phyloP scores from a whole-genome alignment of 2,329 filamentous ascomycete genomes.

The Aspergillus alliaceus region DNA sequence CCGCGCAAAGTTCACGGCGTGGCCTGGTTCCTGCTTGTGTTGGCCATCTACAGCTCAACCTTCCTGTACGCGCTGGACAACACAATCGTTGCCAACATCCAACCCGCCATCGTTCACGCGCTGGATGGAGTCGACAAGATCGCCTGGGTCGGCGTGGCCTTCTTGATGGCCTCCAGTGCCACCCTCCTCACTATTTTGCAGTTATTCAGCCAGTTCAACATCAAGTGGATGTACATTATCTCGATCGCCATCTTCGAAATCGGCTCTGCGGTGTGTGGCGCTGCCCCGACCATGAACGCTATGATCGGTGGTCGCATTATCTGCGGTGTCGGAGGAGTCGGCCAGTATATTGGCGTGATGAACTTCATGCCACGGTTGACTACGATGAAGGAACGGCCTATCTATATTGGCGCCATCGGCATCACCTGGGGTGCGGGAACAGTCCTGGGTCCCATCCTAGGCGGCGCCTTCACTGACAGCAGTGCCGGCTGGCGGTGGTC shows the following conservation, averaged over 20 bases:
- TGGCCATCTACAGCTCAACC: no score
- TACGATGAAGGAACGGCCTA: background rate
- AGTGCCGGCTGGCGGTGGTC: no score
- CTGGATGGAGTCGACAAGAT: background rate
- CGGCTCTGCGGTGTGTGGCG: constrained; percentile 40
- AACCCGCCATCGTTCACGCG: background rate
- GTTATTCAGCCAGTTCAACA: constrained; percentile 36
- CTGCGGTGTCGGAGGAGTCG: background rate
- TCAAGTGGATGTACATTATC: constrained; percentile 40
- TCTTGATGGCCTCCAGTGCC: background rate
- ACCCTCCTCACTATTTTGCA: background rate
- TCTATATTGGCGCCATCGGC: constrained; percentile 16
- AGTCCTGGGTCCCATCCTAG: constrained; percentile 33
- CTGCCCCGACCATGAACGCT: constrained; percentile 43
- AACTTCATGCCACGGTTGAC: background rate
- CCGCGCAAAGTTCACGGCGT: no score
- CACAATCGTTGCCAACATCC: background rate
- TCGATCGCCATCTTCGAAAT: constrained; percentile 22
- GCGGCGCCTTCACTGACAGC: no score
- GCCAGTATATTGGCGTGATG: constrained; percentile 15
- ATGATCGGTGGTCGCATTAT: constrained; percentile 43
- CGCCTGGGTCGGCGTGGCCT: background rate
- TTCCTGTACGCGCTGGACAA: background rate
- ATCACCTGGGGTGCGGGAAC: constrained; percentile 39
- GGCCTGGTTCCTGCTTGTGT: no score